Percentiles rank a stretch among this genome's conserved stretches.
Conservation (phyloP, 306 rosid species). For the Acacia crassicarpa region DNA sequence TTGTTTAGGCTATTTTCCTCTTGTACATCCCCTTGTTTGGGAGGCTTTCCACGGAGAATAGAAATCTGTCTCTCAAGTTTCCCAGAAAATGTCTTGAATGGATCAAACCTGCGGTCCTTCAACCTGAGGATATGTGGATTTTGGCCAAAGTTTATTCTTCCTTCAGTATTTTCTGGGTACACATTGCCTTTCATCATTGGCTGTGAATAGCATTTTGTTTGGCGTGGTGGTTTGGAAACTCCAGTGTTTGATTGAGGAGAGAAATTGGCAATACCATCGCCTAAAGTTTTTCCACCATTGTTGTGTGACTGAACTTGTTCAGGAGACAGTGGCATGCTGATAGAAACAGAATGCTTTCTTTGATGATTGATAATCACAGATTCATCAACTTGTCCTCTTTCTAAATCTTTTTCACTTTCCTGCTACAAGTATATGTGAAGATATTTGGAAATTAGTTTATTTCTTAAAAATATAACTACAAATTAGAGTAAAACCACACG, state of each 20-base stretch:
- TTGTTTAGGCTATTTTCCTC: constrained; percentile 32
- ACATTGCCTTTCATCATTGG: constrained; percentile 45
- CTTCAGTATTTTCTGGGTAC: constrained; percentile 20
- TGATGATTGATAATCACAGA: constrained; percentile 44
- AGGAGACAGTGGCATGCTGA: constrained; percentile 78
- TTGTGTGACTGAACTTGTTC: constrained; percentile 33
- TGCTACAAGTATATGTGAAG: constrained; percentile 26
- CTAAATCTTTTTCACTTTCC: constrained; percentile 42
- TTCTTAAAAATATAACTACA: neutral
- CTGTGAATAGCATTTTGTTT: constrained; percentile 49
- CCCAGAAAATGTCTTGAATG: constrained; percentile 75
- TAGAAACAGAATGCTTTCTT: constrained; percentile 53
- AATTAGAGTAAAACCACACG: neutral
- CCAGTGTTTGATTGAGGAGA: constrained; percentile 23
- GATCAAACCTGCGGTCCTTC: constrained; percentile 55
- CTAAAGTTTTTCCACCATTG: constrained; percentile 39
- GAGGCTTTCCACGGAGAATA: constrained; percentile 43
- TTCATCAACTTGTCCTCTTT: constrained; percentile 30
- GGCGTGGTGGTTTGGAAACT: constrained; percentile 33
- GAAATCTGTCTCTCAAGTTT: constrained; percentile 61
- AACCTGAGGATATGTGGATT: constrained; percentile 31
- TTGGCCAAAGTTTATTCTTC: constrained; percentile 6
- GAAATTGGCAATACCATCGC: constrained; percentile 27
- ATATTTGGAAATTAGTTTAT: neutral
- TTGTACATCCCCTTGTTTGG: constrained; percentile 10